Evolutionary conservation across 2,329 filamentous ascomycete genomes (phyloP).

Genomic region (Colletotrichum salicis): DNA sequence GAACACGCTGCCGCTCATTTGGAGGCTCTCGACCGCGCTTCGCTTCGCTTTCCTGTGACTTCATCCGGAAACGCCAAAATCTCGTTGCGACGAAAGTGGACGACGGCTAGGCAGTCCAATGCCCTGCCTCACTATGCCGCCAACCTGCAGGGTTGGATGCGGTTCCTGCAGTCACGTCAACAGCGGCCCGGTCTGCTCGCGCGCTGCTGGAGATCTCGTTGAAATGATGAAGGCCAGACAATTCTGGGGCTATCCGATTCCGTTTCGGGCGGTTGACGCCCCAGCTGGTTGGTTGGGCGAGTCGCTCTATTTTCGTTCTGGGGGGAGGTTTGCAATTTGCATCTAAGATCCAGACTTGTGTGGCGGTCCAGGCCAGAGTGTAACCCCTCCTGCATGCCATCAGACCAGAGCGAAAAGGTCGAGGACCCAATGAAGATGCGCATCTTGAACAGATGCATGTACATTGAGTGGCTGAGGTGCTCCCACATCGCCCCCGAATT

Average conservation of each 20-base stretch:
- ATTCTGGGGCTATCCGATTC: constrained; percentile 8
- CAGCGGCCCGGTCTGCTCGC: constrained; percentile 27
- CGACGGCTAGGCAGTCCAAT: constrained; percentile 20
- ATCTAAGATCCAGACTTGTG: constrained; percentile 27
- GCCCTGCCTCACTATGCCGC: constrained; percentile 34
- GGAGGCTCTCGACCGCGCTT: constrained; percentile 14
- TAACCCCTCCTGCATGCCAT: constrained; percentile 29
- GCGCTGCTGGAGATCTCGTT: constrained; percentile 22
- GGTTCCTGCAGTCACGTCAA: constrained; percentile 35
- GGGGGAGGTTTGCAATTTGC: constrained; percentile 22
- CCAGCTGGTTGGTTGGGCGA: constrained; percentile 28
- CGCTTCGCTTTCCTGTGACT: constrained; percentile 8
- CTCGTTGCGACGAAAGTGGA: constrained; percentile 18
- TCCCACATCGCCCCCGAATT: constrained; percentile 19
- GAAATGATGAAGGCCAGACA: constrained; percentile 29
- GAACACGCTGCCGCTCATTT: background rate
- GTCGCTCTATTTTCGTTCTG: constrained; percentile 26
- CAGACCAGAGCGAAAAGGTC: constrained; percentile 10
- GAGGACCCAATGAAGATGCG: constrained; percentile 23
- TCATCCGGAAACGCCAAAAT: constrained; percentile 24
- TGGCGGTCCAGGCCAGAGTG: constrained; percentile 28
- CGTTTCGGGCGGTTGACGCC: constrained; percentile 30
- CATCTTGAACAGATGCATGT: constrained; percentile 9
- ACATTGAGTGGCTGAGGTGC: constrained; percentile 32
- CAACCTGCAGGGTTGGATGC: constrained; percentile 28